Evolutionary conservation across 257 asterid species (phyloP).

Genomic region (Primulina tabacum): DNA sequence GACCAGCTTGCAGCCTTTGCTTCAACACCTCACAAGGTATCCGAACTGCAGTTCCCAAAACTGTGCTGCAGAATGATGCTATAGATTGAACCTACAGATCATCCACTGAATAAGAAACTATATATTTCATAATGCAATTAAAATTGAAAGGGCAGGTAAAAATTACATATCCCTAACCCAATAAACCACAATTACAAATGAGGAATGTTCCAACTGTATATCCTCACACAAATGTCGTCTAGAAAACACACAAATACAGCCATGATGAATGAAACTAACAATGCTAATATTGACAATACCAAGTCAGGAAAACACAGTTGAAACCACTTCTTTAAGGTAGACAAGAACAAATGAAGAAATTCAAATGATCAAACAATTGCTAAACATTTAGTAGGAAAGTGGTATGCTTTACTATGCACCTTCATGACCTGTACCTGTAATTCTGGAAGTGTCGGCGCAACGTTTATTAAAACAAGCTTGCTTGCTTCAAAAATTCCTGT

Average conservation of each 20-base stretch:
- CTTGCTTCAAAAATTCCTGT: constrained; percentile 96
- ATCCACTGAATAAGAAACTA: constrained; percentile 13
- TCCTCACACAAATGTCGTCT: background rate
- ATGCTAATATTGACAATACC: background rate
- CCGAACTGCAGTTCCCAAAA: constrained; percentile 87
- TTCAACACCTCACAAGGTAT: constrained; percentile 93
- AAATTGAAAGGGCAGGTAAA: background rate
- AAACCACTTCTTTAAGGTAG: background rate
- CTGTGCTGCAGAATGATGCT: constrained; percentile 84
- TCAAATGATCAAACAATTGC: background rate
- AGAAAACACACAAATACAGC: constrained; percentile 5
- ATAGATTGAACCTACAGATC: constrained; percentile 71
- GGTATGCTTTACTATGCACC: constrained; percentile 1
- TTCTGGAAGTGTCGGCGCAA: constrained; percentile 94
- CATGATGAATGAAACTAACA: background rate
- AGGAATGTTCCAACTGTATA: background rate
- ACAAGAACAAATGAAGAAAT: constrained; percentile 4
- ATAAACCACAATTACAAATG: constrained; percentile 3
- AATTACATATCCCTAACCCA: constrained; percentile 5
- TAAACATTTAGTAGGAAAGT: background rate
- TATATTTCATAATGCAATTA: constrained; percentile 14
- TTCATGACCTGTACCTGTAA: constrained; percentile 59
- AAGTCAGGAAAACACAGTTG: background rate
- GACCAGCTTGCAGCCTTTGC: constrained; percentile 92
- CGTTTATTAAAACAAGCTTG: constrained; percentile 77